Evolutionary conservation across 495 filamentous ascomycete species (phyloP), one percentile per base, ranked within the genome.

Genomic region (Penicillium cosmopolitanum): DNA sequence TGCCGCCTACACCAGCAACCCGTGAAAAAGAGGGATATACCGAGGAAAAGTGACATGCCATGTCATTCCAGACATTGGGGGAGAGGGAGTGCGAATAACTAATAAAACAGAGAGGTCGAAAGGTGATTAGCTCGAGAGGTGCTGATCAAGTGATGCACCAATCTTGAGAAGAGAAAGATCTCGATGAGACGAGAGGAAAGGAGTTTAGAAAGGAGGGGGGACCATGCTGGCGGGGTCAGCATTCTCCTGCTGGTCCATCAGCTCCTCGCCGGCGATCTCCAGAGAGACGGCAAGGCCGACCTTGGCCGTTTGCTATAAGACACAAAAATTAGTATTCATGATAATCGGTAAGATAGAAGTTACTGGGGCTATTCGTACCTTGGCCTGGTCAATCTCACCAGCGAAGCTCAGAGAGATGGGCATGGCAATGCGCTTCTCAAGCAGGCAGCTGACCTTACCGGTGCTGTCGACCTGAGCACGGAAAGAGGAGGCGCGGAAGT

Each of bases 371-470:
- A 35, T 4, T 53, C 89, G 75, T 85, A 98, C 95, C 84, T 95
- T 95, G 63, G 84, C 82, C 75, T 98, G 96, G 77, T 99, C 96
- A 70, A 99, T 93, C 73, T 99, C 96, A 64, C 93, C 95, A 44
- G 94, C 90, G 76, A 99, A 97, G 38, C 93, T 94, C 74, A 99
- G 83, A 64, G 85, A 86, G 57, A 99, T 91, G 48, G 91, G 87
- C 65, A 92, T 89, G 19, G 93, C 91, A 68, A 99, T 87, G 66
- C 91, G 85, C 87, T 97, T 98, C 83, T 99, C 96, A 58, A 98
- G 80, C 65, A 97, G 81, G 70, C 91, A 95, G 77, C 88, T 89
- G 62, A 99, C 83, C 81, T 93, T 95, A 65, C 96, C 96, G 60
- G 91, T 85, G 68, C 92, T 94, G 77, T 99, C 95, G 53, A 99